These are phyloP conservation scores for Emergomyces orientalis DNA, from an alignment of 2,329 filamentous ascomycete genomes.

Conservation along the genomic window DNA sequence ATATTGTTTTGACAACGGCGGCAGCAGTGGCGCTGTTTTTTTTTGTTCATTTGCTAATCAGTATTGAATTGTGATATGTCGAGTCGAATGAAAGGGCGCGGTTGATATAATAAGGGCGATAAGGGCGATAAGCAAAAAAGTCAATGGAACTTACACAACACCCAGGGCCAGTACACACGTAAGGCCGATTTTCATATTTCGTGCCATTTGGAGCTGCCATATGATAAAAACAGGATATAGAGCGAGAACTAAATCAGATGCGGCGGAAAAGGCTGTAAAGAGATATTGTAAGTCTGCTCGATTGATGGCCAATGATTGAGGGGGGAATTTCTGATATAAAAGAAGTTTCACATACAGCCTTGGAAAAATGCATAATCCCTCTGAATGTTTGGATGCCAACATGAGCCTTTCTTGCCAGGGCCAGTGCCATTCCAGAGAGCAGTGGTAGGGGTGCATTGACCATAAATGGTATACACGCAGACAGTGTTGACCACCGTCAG, in stretches of 20 bases:
- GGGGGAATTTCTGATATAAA: neutral
- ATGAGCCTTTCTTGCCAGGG: slow-evolving; percentile 4
- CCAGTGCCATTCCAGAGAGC: slow-evolving; percentile 8
- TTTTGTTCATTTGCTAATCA: neutral
- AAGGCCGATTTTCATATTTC: slow-evolving; percentile 10
- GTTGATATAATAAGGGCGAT: neutral
- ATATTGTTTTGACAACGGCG: slow-evolving; percentile 11
- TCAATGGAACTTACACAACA: slow-evolving; percentile 8
- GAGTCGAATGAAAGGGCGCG: neutral
- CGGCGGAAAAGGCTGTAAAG: slow-evolving; percentile 11
- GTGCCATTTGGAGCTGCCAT: slow-evolving; percentile 10
- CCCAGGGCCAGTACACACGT: slow-evolving; percentile 10
- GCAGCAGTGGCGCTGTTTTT: slow-evolving; percentile 10
- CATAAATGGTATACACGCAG: slow-evolving; percentile 10
- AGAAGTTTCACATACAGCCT: slow-evolving; percentile 5
- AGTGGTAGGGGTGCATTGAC: slow-evolving; percentile 11
- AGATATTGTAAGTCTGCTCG: neutral
- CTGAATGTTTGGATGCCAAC: slow-evolving; percentile 10
- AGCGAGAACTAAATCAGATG: slow-evolving; percentile 13
- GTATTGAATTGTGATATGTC: neutral
- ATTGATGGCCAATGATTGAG: neutral
- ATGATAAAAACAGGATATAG: slow-evolving; percentile 15
- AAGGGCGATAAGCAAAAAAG: neutral
- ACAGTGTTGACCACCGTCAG: slow-evolving; percentile 11
- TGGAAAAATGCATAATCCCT: slow-evolving; percentile 13